Evolutionary conservation across 1,284 basidiomycete genomes (phyloP).

Genomic region (Rhodotorula sp.): DNA sequence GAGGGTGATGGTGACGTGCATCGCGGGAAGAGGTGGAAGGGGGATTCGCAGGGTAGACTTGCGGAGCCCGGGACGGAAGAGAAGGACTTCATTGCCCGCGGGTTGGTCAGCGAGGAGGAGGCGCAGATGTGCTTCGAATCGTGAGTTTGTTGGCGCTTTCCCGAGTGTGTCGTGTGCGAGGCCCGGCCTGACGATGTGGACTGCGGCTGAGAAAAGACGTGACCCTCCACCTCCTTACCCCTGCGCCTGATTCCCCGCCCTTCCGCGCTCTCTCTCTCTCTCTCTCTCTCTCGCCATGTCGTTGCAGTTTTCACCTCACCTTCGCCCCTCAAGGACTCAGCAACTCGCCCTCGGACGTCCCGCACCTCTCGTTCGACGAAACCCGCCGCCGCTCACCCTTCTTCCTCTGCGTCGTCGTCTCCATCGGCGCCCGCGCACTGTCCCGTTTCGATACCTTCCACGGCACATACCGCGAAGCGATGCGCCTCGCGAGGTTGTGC

Average conservation of each 20-base stretch:
- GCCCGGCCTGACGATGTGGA: not conserved
- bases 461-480: slow-evolving; percentile 22
- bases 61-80: not conserved
- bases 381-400: slow-evolving; percentile 26
- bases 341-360: not conserved
- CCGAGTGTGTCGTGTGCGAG: not conserved
- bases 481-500: slow-evolving; percentile 18
- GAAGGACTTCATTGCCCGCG: slow-evolving; percentile 32
- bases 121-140: slow-evolving; percentile 34
- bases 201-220: not conserved
- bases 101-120: slow-evolving; percentile 31
- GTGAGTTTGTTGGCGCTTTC: slow-evolving; percentile 10
- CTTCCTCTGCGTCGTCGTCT: slow-evolving; percentile 33
- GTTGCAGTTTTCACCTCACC: slow-evolving; percentile 29
- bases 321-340: slow-evolving; percentile 9
- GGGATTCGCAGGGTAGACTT: slow-evolving; percentile 1
- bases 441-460: slow-evolving; percentile 28
- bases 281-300: not conserved
- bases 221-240: not conserved
- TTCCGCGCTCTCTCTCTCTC: no score
- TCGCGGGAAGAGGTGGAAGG: slow-evolving; percentile 32
- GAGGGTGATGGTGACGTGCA: not conserved
- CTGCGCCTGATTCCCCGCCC: not conserved
- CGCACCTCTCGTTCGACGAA: slow-evolving; percentile 25
- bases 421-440: slow-evolving; percentile 35